Base-by-base conservation (phyloP, 2,329 filamentous ascomycete species). In the Penicillium occitanis region DNA sequence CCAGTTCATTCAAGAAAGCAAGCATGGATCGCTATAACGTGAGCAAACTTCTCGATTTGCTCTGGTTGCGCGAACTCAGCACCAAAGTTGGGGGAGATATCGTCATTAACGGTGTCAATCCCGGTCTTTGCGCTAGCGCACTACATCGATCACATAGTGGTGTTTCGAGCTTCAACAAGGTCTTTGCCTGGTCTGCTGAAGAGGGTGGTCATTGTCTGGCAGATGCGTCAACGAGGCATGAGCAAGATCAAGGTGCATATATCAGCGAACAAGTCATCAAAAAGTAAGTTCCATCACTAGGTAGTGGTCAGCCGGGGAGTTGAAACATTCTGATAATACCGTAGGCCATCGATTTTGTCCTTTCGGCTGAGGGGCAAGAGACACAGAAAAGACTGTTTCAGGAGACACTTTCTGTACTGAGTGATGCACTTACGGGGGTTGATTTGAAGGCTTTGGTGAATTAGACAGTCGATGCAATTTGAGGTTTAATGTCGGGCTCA, bases 101-200 rank as follows among this genome's bases (percentile, higher is more conserved):
- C 53, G 80, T 78, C 3, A 68, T 86, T 63, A 86, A 85, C 70
- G 75, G 76, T 44, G 71, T 83, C 25, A 84, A 83, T 66, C 84
- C 85, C 0, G 84, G 84, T 1, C 74, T 82, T 28, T 86, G 84
- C 72, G 76, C 83, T 19, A 68, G 69, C 11, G 35, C 53, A 13
- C 53, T 58, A 10, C 53, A 58, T 58, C 33, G 53, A 3, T 58
- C 33, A 5, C 30, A 58, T 58, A 35, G 17, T 11, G 53, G 53
- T 14, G 30, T 19, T 30, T 37, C 33, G 19, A 5, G 5, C 10
- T 58, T 58, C 8, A 58, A 58, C 53, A 58, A 40, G 35, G 19
- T 58, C n/a, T 58, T 58, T 58, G 53, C 33, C 30, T 57, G 53
- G 53, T 35, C 53, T 57, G 53, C 53, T n/a, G 30, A 11, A 19